Evolutionary conservation across 192 early-diverging fungal species (phyloP), one percentile per base, ranked within the genome.

Genomic region (Backusella mclennaniae): DNA sequence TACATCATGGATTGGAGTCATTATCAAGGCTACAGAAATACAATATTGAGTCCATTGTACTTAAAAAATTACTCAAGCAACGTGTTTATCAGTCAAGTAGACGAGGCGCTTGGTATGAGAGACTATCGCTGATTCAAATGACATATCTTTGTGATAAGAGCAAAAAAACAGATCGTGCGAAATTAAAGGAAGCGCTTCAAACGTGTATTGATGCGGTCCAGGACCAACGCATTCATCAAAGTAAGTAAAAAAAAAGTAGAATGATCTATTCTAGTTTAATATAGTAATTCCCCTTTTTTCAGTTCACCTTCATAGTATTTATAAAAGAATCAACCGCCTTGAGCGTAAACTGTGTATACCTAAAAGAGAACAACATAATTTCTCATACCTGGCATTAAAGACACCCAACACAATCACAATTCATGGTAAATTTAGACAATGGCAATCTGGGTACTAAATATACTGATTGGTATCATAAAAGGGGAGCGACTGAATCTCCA

Each of bases 21-120:
- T 80, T 90, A 17, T 87, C 85, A 12, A 88, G 79, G 12, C 78
- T 91, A 44, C 89, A 89, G 49, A 82, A 85, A 38, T 89, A 86
- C 49, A 78, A 81, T 3, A 78, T 85, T 21, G 92, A 93, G 42
- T 85, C 86, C 1, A 69, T 80, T 11, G 74, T 93, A 1, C 66
- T 93, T 1, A 79, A 84, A 66, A 86, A 88, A 63, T 59, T 93
- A 33, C 77, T 93, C 0, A 84, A 86, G 12, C 92, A 93, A 66
- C 77, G 76, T 0, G 75, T 85, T 7, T 93, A 91, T 42, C 81
- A 83, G 0, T 69, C 89, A 7, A 85, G 85, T 29, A 80, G 82
- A 35, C 82, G 92, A 26, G 92, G 92, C 19, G 76, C 80, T 4
- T 93, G 92, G 92, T 92, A 92, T 67, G 90, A 92, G 41, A 83